These are phyloP conservation scores for Trichoderma polysporum DNA, from an alignment of 2,329 filamentous ascomycete genomes.

Conservation along the genomic window DNA sequence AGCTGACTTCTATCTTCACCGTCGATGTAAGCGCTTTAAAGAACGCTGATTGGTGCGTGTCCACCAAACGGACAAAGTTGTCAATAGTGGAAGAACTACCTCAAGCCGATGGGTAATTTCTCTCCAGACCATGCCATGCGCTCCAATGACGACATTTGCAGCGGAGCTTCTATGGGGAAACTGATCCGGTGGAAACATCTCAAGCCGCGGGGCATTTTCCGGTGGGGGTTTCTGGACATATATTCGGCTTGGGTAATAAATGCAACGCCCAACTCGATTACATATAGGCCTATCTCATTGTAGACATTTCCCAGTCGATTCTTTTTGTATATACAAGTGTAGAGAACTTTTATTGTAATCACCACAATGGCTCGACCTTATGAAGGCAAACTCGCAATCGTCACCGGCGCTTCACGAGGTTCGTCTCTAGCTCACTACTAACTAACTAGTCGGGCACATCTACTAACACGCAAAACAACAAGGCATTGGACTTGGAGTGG, in stretches of 20 bases:
- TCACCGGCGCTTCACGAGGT: conserved; percentile 38
- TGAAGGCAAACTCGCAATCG: conserved; percentile 35
- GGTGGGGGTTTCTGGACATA: conserved; percentile 5
- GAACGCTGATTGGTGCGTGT: background rate
- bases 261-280: background rate
- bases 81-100: background rate
- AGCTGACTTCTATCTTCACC: background rate
- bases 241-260: background rate
- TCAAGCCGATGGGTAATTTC: background rate
- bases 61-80: background rate
- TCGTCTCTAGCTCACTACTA: background rate
- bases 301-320: background rate
- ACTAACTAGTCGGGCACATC: background rate
- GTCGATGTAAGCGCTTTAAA: background rate
- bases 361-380: conserved; percentile 28
- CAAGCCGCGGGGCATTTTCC: conserved; percentile 9
- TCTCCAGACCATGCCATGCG: background rate
- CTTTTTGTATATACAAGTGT: background rate
- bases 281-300: background rate
- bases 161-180: conserved; percentile 16
- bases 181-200: background rate
- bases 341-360: background rate
- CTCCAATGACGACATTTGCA: conserved; percentile 13
- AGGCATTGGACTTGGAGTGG: conserved; percentile 58
- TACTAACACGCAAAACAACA: background rate